Percentiles rank a stretch among this genome's conserved stretches.
phyloP scores from a whole-genome alignment of 2,329 filamentous ascomycete species.

The Sarocladiaceae sp. region DNA sequence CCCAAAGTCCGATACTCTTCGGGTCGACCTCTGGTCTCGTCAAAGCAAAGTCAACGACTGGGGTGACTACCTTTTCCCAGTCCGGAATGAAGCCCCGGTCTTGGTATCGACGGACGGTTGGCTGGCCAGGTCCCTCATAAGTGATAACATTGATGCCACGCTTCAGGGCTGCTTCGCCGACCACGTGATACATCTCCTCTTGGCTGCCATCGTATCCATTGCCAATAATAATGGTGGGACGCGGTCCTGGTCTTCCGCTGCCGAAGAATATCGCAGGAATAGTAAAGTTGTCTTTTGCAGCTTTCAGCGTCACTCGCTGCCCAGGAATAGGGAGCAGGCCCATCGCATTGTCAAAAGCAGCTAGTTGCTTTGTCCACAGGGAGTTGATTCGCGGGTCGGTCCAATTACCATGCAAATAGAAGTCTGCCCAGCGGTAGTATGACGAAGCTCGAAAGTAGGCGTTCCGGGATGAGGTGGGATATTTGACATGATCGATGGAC shows the following conservation, averaged over 20 bases:
- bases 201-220: conserved; percentile 37
- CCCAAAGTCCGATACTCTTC: conserved; percentile 29
- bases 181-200: conserved; percentile 35
- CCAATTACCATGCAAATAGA: conserved; percentile 34
- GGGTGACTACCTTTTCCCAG: conserved; percentile 35
- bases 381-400: conserved; percentile 31
- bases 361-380: conserved; percentile 28
- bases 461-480: conserved; percentile 20
- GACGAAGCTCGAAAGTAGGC: conserved; percentile 24
- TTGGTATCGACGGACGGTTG: conserved; percentile 32
- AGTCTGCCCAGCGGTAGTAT: conserved; percentile 36
- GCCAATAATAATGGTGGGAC: conserved; percentile 34
- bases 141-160: conserved; percentile 36
- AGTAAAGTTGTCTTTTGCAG: conserved; percentile 21
- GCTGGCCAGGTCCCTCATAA: conserved; percentile 41
- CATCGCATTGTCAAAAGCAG: conserved; percentile 32
- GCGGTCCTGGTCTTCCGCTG: conserved; percentile 15
- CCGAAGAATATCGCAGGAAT: conserved; percentile 24
- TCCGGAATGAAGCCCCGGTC: conserved; percentile 36
- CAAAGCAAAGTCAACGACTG: conserved; percentile 32
- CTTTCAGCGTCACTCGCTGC: conserved; percentile 25
- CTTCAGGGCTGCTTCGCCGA: conserved; percentile 26
- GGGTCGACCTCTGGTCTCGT: conserved; percentile 22
- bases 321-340: conserved; percentile 27
- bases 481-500: conserved; percentile 14